A percentile compares a stretch with the other conserved stretches of the same genome.
phyloP scores from a whole-genome alignment of 257 asterid species.

The Solanum paucissectum region DNA sequence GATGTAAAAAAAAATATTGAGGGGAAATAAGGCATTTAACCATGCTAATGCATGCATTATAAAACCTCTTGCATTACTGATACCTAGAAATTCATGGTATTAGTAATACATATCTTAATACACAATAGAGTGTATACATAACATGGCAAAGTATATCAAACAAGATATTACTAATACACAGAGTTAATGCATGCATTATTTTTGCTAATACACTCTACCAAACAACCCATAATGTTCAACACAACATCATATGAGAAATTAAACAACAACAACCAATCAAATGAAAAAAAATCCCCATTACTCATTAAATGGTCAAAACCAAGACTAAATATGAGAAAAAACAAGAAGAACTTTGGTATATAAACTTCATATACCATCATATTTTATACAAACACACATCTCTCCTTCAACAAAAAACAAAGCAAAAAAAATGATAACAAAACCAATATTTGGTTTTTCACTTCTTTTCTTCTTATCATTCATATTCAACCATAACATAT shows the following conservation, averaged over 20 bases:
- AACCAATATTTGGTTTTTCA: background rate
- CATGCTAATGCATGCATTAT: background rate
- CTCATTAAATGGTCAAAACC: background rate
- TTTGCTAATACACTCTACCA: background rate
- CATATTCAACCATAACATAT: conserved; percentile 1
- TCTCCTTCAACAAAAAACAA: background rate
- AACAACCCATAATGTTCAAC: background rate
- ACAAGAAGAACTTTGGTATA: background rate
- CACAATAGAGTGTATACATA: background rate
- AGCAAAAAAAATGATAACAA: conserved; percentile 4
- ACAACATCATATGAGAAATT: background rate
- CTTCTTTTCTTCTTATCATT: conserved; percentile 8
- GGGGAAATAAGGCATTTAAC: background rate
- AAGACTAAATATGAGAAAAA: background rate
- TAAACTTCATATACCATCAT: background rate
- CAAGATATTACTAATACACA: background rate
- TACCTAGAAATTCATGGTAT: background rate
- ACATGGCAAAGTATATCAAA: background rate
- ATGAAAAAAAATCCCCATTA: background rate
- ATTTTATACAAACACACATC: background rate
- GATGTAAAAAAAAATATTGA: too few relatives aligned
- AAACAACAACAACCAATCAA: background rate
- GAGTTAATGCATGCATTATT: background rate
- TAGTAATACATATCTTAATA: background rate
- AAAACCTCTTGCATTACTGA: background rate